phyloP scores from a whole-genome alignment of 768 basidiomycete species.

The Leccinum uliginosum region DNA sequence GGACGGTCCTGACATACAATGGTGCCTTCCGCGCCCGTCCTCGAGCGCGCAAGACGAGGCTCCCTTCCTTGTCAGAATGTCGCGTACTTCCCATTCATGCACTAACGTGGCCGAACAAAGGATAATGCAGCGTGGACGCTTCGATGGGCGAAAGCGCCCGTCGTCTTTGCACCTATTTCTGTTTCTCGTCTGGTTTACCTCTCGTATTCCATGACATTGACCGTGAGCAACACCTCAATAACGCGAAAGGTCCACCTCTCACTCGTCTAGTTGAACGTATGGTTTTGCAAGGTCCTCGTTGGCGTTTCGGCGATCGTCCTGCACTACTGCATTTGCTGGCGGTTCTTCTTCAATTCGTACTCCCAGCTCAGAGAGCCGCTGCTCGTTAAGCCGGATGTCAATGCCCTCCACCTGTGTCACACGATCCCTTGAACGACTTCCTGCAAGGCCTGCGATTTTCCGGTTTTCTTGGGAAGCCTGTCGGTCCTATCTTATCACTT shows the following conservation, averaged over 20 bases:
- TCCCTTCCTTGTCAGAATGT: slow-evolving; percentile 74
- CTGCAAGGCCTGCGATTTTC: slow-evolving; percentile 94
- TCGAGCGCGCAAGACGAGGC: slow-evolving; percentile 43
- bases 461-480: slow-evolving; percentile 95
- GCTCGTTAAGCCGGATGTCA: slow-evolving; percentile 75
- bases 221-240: slow-evolving; percentile 42
- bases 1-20: slow-evolving; percentile 12
- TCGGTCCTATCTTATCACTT: slow-evolving; percentile 32
- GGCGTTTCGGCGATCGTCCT: too few species aligned
- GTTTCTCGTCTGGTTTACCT: slow-evolving; percentile 78
- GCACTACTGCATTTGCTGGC: too few species aligned
- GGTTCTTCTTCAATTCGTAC: too few species aligned
- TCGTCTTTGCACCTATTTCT: slow-evolving; percentile 79
- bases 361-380: too few species aligned
- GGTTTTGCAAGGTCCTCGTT: too few species aligned
- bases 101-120: slow-evolving; percentile 4
- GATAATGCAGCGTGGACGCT: slow-evolving; percentile 65
- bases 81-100: slow-evolving; percentile 42
- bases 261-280: too few species aligned
- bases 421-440: slow-evolving; percentile 97
- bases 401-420: slow-evolving; percentile 79
- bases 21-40: slow-evolving; percentile 18
- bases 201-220: slow-evolving; percentile 87
- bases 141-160: slow-evolving; percentile 74
- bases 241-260: too few species aligned